phyloP scores from a whole-genome alignment of 352 stramenopile genomes.

The Blastocystis sp. region DNA sequence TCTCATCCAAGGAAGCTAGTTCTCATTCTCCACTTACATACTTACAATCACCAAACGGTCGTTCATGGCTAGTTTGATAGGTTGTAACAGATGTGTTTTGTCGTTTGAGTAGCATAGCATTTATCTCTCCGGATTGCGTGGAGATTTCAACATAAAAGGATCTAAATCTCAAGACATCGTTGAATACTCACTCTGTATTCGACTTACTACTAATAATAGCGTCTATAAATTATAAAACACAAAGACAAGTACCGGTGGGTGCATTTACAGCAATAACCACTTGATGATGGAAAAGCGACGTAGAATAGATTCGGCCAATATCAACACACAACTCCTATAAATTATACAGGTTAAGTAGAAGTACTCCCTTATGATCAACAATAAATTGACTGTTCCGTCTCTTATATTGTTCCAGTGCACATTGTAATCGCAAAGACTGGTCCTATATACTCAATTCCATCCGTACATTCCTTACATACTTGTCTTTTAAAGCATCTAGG shows the following conservation, averaged over 20 bases:
- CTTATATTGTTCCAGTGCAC: neutral
- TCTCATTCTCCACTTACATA: neutral
- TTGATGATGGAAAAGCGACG: neutral
- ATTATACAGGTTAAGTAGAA: neutral
- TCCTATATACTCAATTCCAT: neutral
- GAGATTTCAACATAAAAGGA: neutral
- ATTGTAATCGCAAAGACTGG: neutral
- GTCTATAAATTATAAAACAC: neutral
- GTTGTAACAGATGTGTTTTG: neutral
- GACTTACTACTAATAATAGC: neutral
- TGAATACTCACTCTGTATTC: neutral
- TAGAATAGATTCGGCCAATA: neutral
- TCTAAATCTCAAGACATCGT: neutral
- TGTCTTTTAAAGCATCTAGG: neutral
- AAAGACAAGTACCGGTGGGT: neutral
- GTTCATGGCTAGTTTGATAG: neutral
- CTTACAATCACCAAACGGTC: neutral
- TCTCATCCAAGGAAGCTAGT: neutral
- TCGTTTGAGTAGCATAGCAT: neutral
- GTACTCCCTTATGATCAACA: slow-evolving; percentile 4
- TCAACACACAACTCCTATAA: neutral
- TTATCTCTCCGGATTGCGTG: neutral
- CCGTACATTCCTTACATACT: neutral
- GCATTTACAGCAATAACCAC: neutral
- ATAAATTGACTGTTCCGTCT: neutral